Base-by-base conservation (phyloP, 2,329 filamentous ascomycete species). In the Aspergillus sp. region DNA sequence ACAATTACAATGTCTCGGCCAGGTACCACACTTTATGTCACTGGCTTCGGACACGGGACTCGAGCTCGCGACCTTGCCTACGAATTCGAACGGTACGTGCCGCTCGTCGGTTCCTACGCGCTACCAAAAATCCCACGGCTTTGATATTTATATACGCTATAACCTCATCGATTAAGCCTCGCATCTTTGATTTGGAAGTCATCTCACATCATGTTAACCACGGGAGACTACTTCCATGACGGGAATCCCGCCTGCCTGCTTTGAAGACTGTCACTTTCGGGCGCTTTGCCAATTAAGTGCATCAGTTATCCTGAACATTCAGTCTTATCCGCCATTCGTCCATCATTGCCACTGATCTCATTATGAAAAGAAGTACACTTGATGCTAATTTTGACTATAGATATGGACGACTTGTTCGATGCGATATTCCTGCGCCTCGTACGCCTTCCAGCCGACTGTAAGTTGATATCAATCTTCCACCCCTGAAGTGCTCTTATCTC, bases 21-120 rank as follows among this genome's bases (percentile, higher is more conserved):
- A 70, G 86, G 89, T 60, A 94, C 88, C 49, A 97, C 91, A 46
- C 88, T 97, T 59, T 97, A 97, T 78, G 91, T 97, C 72, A 95
- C 90, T 66, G 93, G 93, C 81, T 98, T 98, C 74, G 94, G 91
- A 81, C 90, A 95, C 74, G 90, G 91, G 72, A 96, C 91, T 71
- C 89, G 93, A 78, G 90, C 93, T 71, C 89, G 93, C 83, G 90
- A 98, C 79, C 88, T 97, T 71, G 90, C 91, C 78, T 96, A 95
- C 87, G 91, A 97, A 81, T 97, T 97, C 87, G 91, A 97, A 90
- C 90, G 91, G 89, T 96, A 95, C 83, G 90, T 95, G 79, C 78
- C 71, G 75, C 73, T 74, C 65, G 63, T 60, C 62, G 56, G 58
- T 60, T 61, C 47, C 54, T 57, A 54, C 62, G 58, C 61, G 65